phyloP scores from a whole-genome alignment of 345 rosid genomes.

The Rubroshorea leprosula region DNA sequence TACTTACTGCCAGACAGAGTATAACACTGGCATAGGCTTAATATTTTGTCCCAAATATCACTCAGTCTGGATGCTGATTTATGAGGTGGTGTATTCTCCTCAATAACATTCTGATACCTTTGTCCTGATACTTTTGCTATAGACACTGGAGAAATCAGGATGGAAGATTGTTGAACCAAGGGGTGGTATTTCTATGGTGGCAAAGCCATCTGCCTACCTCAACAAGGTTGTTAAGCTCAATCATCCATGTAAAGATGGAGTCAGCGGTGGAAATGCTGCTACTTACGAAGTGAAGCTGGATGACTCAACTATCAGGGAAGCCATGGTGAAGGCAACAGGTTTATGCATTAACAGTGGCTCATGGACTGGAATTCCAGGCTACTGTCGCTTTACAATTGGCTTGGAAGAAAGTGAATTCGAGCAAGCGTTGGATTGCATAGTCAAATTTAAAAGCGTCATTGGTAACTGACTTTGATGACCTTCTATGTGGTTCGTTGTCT shows the following conservation, averaged over 20 bases:
- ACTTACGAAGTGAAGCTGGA: slow-evolving; percentile 42
- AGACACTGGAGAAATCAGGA: slow-evolving; percentile 76
- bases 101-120: too few relatives aligned
- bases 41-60: too few relatives aligned
- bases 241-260: slow-evolving; percentile 16
- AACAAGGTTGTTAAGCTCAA: slow-evolving; percentile 45
- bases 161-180: slow-evolving; percentile 70
- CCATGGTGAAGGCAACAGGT: slow-evolving; percentile 58
- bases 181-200: slow-evolving; percentile 83
- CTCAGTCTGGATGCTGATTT: too few relatives aligned
- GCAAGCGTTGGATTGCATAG: slow-evolving; percentile 59
- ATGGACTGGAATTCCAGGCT: slow-evolving; percentile 89
- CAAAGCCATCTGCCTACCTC: slow-evolving; percentile 67
- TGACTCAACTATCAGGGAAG: slow-evolving; percentile 67
- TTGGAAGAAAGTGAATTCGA: slow-evolving; percentile 66
- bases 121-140: slow-evolving; percentile 1
- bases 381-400: slow-evolving; percentile 83
- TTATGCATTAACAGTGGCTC: slow-evolving; percentile 74
- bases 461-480: too few relatives aligned
- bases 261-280: neutral
- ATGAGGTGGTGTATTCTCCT: too few relatives aligned
- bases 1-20: too few relatives aligned
- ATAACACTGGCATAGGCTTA: too few relatives aligned
- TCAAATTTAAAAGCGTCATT: slow-evolving; percentile 40
- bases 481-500: too few relatives aligned